Evolutionary conservation across 192 early-diverging fungal species (phyloP).

Genomic region (Lunasporangiospora selenospora): DNA sequence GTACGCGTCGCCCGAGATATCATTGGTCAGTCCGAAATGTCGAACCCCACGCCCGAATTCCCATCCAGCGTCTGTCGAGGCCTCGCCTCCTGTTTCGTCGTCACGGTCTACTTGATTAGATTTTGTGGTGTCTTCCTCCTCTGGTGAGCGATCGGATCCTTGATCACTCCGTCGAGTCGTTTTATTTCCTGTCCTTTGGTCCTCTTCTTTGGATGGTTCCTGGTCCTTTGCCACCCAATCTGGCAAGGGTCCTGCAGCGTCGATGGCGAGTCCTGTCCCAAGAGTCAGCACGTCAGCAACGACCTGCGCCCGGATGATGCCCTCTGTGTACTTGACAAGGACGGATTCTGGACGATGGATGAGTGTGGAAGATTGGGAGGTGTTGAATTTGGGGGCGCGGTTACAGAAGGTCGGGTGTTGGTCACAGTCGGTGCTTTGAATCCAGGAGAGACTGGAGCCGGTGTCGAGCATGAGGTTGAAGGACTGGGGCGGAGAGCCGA

Average conservation of each 20-base stretch:
- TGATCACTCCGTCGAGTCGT: too few species aligned
- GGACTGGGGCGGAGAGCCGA: conserved; percentile 27
- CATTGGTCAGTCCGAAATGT: conserved; percentile 20
- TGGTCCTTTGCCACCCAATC: too few species aligned
- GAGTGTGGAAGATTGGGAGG: conserved; percentile 8
- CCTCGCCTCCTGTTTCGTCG: too few species aligned
- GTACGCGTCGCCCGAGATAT: conserved; percentile 25
- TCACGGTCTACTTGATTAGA: too few species aligned
- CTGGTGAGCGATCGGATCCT: too few species aligned
- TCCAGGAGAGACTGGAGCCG: conserved; percentile 41
- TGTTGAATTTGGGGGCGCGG: conserved; percentile 21
- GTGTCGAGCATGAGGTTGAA: conserved; percentile 38
- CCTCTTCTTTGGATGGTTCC: too few species aligned
- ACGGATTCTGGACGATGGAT: conserved; percentile 6
- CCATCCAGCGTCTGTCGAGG: too few species aligned
- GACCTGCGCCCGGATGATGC: conserved; percentile 12
- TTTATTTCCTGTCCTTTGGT: too few species aligned
- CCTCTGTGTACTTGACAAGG: conserved; percentile 23
- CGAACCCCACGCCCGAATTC: too few species aligned
- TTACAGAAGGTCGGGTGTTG: conserved; percentile 5
- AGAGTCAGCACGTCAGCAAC: conserved; percentile 20
- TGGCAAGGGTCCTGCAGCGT: too few species aligned
- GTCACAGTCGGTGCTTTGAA: conserved; percentile 14
- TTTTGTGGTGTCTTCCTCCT: too few species aligned
- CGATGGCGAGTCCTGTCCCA: too few species aligned